Conservation (phyloP, 129 eudicot species). For the Flaveria robusta region DNA sequence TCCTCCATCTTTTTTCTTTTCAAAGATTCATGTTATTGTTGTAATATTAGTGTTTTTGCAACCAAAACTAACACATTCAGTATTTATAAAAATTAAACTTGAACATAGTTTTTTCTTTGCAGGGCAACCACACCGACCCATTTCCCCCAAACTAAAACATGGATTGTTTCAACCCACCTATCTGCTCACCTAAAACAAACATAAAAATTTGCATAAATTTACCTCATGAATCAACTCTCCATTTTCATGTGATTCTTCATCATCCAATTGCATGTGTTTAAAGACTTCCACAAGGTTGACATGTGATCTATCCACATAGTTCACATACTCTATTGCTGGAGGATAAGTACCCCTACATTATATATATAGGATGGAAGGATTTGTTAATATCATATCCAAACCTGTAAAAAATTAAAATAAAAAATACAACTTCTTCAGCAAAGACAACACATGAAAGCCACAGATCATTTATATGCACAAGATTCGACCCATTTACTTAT, state of each 20-base stretch:
- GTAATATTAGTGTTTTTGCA: too few relatives aligned
- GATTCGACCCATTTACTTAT: neutral
- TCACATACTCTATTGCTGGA: slow-evolving; percentile 75
- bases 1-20: too few relatives aligned
- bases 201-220: slow-evolving; percentile 17
- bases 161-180: neutral
- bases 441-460: slow-evolving; percentile 9
- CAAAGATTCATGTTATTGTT: too few relatives aligned
- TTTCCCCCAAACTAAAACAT: neutral
- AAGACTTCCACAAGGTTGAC: slow-evolving; percentile 80
- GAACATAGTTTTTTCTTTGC: too few relatives aligned
- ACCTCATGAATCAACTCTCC: slow-evolving; percentile 80
- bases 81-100: too few relatives aligned
- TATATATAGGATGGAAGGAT: slow-evolving; percentile 26
- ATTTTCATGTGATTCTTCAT: slow-evolving; percentile 70
- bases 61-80: too few relatives aligned
- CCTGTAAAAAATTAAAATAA: neutral
- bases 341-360: slow-evolving; percentile 73
- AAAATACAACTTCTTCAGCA: neutral
- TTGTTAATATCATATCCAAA: slow-evolving; percentile 19
- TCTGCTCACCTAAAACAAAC: neutral
- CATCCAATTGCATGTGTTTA: slow-evolving; percentile 79
- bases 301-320: slow-evolving; percentile 71
- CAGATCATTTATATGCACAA: slow-evolving; percentile 5
- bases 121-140: neutral